These are phyloP conservation scores for Aechmea fasciata DNA, from an alignment of 176 grass and related monocot species.

Conservation along the genomic window DNA sequence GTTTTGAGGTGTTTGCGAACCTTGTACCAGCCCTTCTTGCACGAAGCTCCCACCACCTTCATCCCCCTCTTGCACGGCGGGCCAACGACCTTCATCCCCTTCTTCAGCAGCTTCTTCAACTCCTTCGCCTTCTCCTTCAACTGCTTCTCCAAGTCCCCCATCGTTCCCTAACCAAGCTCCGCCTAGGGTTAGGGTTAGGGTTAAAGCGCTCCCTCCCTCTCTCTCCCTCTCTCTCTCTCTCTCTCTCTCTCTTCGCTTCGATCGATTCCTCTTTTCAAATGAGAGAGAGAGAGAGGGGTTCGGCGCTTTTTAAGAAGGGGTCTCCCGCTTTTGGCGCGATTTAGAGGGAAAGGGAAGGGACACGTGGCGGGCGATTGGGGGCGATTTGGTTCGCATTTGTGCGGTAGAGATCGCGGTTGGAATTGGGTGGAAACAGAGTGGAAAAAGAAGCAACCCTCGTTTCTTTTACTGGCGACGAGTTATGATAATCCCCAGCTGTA, in stretches of 20 bases:
- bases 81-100: constrained; percentile 22
- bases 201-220: background rate
- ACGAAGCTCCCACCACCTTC: constrained; percentile 13
- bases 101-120: constrained; percentile 26
- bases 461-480: too few relatives aligned
- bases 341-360: too few relatives aligned
- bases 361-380: too few relatives aligned
- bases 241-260: background rate
- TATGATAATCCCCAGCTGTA: too few relatives aligned
- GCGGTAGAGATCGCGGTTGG: too few relatives aligned
- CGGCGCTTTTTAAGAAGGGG: too few relatives aligned
- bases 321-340: too few relatives aligned
- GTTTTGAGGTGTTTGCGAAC: constrained; percentile 19
- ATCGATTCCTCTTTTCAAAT: too few relatives aligned
- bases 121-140: constrained; percentile 21
- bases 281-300: too few relatives aligned
- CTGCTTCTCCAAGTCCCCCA: constrained; percentile 30
- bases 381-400: too few relatives aligned
- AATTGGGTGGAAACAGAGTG: too few relatives aligned
- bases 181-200: background rate
- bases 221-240: constrained; percentile 5
- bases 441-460: too few relatives aligned
- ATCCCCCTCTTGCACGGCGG: constrained; percentile 33
- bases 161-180: constrained; percentile 6
- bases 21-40: constrained; percentile 39